Conservation (phyloP, 2,329 filamentous ascomycete genomes). For the Claviceps sp. region DNA sequence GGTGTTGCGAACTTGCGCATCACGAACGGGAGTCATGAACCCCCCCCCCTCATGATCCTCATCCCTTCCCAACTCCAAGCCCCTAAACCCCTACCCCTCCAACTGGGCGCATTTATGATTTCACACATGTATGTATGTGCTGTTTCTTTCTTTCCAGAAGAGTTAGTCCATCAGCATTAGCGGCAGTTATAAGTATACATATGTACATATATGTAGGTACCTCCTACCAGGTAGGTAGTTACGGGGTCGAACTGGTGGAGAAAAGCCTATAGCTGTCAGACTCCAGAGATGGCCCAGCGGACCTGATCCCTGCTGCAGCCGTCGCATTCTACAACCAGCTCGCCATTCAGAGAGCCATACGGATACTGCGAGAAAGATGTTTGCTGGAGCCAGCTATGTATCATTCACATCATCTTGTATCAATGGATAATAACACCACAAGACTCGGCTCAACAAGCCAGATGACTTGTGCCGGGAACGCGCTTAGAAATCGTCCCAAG, state of each 20-base stretch:
- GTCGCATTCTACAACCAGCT: slow-evolving; percentile 3
- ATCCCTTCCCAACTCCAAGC: too few relatives aligned
- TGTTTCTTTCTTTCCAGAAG: not conserved
- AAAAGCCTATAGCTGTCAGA: too few relatives aligned
- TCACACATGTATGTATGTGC: not conserved
- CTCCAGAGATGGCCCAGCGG: not conserved
- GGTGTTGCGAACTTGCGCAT: not conserved
- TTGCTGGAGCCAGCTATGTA: not conserved
- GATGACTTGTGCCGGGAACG: too few relatives aligned
- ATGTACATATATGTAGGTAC: not conserved
- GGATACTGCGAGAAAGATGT: not conserved
- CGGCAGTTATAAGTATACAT: not conserved
- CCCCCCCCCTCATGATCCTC: too few relatives aligned
- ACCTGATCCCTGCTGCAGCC: slow-evolving; percentile 5
- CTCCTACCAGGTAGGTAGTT: too few relatives aligned
- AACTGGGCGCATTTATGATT: too few relatives aligned
- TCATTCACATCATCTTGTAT: too few relatives aligned
- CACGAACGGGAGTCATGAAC: too few relatives aligned
- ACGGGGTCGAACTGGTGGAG: too few relatives aligned
- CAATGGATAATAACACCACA: too few relatives aligned
- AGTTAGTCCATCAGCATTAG: not conserved
- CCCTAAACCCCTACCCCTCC: too few relatives aligned
- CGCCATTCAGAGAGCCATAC: not conserved
- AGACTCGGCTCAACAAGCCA: too few relatives aligned
- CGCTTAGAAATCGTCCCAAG: not conserved